Evolutionary conservation across 345 rosid species (phyloP), one percentile per base, ranked within the genome.

Genomic region (Lenwebbia sp.): DNA sequence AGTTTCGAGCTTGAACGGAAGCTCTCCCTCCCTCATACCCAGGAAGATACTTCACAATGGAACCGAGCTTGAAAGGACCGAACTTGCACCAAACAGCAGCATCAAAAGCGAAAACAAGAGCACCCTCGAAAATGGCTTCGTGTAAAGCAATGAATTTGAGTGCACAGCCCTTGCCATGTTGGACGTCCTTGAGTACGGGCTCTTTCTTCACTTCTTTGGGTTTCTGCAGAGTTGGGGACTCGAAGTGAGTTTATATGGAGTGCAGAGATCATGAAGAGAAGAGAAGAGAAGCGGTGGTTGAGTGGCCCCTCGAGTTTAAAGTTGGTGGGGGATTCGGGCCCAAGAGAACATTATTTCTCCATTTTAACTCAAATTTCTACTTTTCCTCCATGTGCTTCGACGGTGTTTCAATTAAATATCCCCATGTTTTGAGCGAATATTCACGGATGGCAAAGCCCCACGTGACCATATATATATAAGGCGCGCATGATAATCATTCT

Each of bases 1-100:
- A 5, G 91, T 91, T 88, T 91, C 91, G 19, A 91, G 89, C 51
- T 74, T 82, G 81, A 91, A 89, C 21, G 92, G 92, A 17, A 91
- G 91, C 65, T 62, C 54, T 5, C n/a, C 89, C 50, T 4, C 90
- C 91, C 4, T 86, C 49, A 65, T 83, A 91, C 28, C 92, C 92
- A 14, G 92, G 92, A 4, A 91, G 85, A 15, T 53, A 33, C 58
- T 84, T 40, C 33, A 91, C 91, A 40, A 83, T 84, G 49, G 86
- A 65, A 25, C 57, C 76, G 13, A n/a, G n/a, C n/a, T n/a, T n/a
- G 85, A 25, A 56, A 23, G 12, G 30, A 28, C 85, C 28, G 85
- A 47, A 47, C 74, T 84, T 26, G 85, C 74, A 37, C 56, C 25
- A 21, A 60, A n/a, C 51, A 84, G 85, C n/a, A 57, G 74, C 14